These are phyloP conservation scores for Trichoderma pleuroti DNA, from an alignment of 2,329 filamentous ascomycete genomes.

Conservation along the genomic window DNA sequence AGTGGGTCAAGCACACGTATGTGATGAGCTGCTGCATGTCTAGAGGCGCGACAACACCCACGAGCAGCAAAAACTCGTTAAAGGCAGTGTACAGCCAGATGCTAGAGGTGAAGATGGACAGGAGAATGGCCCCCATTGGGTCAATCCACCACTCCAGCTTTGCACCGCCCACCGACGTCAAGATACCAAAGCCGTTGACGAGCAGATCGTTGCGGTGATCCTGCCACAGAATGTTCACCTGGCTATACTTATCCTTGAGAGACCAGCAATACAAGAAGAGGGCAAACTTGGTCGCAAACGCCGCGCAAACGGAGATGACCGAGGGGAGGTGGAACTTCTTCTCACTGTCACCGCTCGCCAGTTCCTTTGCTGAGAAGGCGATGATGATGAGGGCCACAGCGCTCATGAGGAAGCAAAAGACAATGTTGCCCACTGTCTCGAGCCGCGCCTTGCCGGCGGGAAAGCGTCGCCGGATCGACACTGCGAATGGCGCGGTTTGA, in stretches of 20 bases:
- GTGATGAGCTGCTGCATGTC: conserved; percentile 91
- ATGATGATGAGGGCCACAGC: conserved; percentile 89
- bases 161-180: conserved; percentile 85
- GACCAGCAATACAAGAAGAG: conserved; percentile 93
- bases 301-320: conserved; percentile 77
- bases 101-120: conserved; percentile 72
- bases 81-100: conserved; percentile 87
- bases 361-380: conserved; percentile 74
- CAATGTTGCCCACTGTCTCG: conserved; percentile 92
- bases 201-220: conserved; percentile 97
- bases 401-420: conserved; percentile 95
- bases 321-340: conserved; percentile 76
- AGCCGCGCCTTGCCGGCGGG: conserved; percentile 91
- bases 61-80: conserved; percentile 82
- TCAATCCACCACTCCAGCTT: conserved; percentile 95
- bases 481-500: conserved; percentile 83
- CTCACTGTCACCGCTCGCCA: conserved; percentile 53
- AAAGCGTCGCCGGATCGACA: conserved; percentile 81
- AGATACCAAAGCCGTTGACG: conserved; percentile 89
- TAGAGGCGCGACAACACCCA: conserved; percentile 82
- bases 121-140: conserved; percentile 80
- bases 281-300: conserved; percentile 77
- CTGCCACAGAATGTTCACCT: conserved; percentile 90
- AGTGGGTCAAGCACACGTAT: conserved; percentile 87
- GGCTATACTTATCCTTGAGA: conserved; percentile 83